Base-by-base conservation (phyloP, 441 rosid genomes). In the Gossypium laxum region DNA sequence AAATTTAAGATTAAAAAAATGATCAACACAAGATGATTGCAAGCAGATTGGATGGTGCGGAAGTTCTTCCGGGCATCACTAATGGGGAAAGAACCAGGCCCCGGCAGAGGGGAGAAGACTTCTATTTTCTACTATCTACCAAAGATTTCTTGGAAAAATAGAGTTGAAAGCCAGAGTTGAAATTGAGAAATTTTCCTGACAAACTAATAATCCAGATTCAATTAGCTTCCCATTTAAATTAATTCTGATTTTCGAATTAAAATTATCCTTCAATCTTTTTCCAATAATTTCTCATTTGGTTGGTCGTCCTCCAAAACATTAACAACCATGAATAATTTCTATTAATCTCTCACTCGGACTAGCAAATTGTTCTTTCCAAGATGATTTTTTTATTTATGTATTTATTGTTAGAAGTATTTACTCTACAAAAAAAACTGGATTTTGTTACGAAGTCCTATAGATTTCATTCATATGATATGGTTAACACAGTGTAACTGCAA, bases 401-500 rank as follows among this genome's bases (percentile, higher is more conserved):
- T 54, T 54, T 54, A 10, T 54, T 54, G 19, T 54, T 18, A 54
- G 21, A 54, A 18, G 21, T 17, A 54, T 54, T 50, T 14, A 50
- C 17, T 50, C 21, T 14, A 45, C 50, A 11, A 14, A 50, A 50
- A 15, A 50, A 50, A 50, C 1, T 54, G 12, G 58, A 22, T 19
- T 54, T 7, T 54, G 19, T 50, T 50, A 6, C 11, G 22, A 6
- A 54, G 4, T 19, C 26, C 12, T 54, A 12, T 51, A 0, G 5
- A 18, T 18, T 52, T 18, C 12, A 52, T 18, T 52, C 6, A 2
- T 51, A 7, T 17, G 8, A 18, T 18, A 54, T 54, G 26, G 5
- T 54, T 54, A 17, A 54, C 3, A 7, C 10, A 19, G n/a, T 54
- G 12, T 88, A 95, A 65, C 97, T 95, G 65, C 58, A 76, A 85